Base-by-base conservation (phyloP, 495 filamentous ascomycete species). In the Cairneyella variabilis region DNA sequence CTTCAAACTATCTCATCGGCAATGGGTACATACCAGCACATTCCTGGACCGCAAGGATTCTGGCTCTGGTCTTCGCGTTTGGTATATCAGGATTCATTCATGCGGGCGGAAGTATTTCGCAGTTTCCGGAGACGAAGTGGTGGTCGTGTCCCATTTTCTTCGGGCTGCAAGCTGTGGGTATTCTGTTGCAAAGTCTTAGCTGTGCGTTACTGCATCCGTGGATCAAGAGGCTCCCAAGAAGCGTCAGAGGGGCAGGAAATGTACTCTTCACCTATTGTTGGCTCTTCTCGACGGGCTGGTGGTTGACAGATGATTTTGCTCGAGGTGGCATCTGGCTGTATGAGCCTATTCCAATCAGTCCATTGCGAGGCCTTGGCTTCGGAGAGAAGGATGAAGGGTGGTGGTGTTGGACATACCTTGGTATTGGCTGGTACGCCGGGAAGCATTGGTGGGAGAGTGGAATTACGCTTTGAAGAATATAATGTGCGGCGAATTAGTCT, bases 271-370 rank as follows among this genome's bases (percentile, higher is more conserved):
- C 77, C 2, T 37, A 76, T 6, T 53, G 43, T 3, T 91, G 86
- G 86, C 66, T 87, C 40, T 68, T 75, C 3, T 46, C 66, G n/a
- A 84, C 85, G 0, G 72, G 71, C 3, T 59, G 63, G 58, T 54
- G 65, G 26, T 58, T 82, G 1, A 64, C 83, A 8, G 81, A 88
- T 66, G 87, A 91, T 48, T 80, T 89, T 60, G 68, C 75, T 0
- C 66, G 71, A 11, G 76, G 76, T 0, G 84, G 80, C 0, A 32
- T 89, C 7, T 90, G 82, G 80, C 51, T 88, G 16, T 80, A 74
- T 54, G 84, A 89, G 66, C 85, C 85, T 0, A 66, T 90, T n/a
- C 87, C 87, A 0, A 17, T 87, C 1, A 88, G 84, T 58, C 61
- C 69, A 3, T 40, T 84, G 10, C 68, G 84, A 34, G 74, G 71